A percentile compares a stretch with the other conserved stretches of the same genome.
phyloP scores from a whole-genome alignment of 352 stramenopile species.

The Peronospora destructor region DNA sequence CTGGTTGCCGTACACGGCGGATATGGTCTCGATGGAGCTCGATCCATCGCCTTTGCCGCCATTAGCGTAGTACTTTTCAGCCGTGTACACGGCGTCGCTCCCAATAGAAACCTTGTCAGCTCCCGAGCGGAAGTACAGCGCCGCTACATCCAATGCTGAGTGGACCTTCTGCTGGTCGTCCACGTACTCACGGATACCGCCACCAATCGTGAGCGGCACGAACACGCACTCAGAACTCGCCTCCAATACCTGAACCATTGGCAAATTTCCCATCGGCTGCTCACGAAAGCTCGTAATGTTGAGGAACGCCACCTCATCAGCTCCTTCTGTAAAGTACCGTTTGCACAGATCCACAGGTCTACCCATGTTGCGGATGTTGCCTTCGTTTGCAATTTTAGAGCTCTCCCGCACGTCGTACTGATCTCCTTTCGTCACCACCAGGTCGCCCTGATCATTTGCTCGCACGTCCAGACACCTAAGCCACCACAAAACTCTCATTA shows the following conservation, averaged over 20 bases:
- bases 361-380: slow-evolving; percentile 95
- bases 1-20: slow-evolving; percentile 93
- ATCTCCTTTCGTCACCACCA: slow-evolving; percentile 98
- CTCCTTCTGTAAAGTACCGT: slow-evolving; percentile 94
- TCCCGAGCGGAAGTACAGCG: slow-evolving; percentile 95
- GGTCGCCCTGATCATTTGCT: slow-evolving; percentile 92
- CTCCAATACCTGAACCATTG: slow-evolving; percentile 95
- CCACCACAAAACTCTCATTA: slow-evolving; percentile 6
- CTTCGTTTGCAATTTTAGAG: slow-evolving; percentile 56
- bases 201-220: slow-evolving; percentile 96
- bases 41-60: slow-evolving; percentile 58
- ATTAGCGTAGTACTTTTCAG: slow-evolving; percentile 84
- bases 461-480: slow-evolving; percentile 92
- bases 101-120: slow-evolving; percentile 98
- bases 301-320: slow-evolving; percentile 96
- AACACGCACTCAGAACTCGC: slow-evolving; percentile 93
- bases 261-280: slow-evolving; percentile 93
- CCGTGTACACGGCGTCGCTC: slow-evolving; percentile 93
- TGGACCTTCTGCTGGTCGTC: slow-evolving; percentile 83
- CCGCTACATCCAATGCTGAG: slow-evolving; percentile 92
- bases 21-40: slow-evolving; percentile 96
- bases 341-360: slow-evolving; percentile 93
- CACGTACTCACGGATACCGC: slow-evolving; percentile 95
- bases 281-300: slow-evolving; percentile 99
- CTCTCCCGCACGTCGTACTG: slow-evolving; percentile 97